A percentile compares a stretch with the other conserved stretches of the same genome.
Conservation (phyloP, 305 asterid genomes). For the Caryopteris hybrid region DNA sequence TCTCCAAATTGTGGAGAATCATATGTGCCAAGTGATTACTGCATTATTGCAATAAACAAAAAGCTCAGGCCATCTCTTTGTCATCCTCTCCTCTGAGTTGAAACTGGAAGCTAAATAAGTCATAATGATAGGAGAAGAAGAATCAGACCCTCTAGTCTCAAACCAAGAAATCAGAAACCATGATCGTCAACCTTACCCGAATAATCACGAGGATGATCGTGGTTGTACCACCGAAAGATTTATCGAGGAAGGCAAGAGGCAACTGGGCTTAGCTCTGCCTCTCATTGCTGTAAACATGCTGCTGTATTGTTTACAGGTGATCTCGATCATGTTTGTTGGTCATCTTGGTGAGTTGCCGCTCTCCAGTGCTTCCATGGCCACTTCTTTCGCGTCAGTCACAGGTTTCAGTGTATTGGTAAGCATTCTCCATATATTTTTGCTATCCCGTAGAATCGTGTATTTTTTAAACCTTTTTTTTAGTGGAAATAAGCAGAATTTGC, state of each 20-base stretch:
- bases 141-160: constrained; percentile 18
- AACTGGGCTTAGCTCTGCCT: constrained; percentile 47
- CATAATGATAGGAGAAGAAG: constrained; percentile 15
- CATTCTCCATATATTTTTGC: background rate
- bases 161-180: constrained; percentile 4
- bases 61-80: background rate
- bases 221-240: background rate
- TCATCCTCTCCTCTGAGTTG: background rate
- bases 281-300: constrained; percentile 59
- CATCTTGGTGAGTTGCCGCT: constrained; percentile 60
- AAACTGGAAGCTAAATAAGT: background rate
- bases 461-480: no score
- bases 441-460: no score
- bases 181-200: background rate
- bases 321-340: constrained; percentile 72
- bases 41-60: constrained; percentile 1
- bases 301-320: constrained; percentile 53
- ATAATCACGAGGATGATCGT: background rate
- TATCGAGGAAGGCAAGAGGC: constrained; percentile 44
- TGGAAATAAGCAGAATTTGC: no score
- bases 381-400: constrained; percentile 64
- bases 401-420: constrained; percentile 65
- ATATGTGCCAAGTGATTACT: background rate
- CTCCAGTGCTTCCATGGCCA: constrained; percentile 70
- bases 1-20: no score